These are phyloP conservation scores for Neonectria hederae DNA, from an alignment of 2,329 filamentous ascomycete genomes.

Conservation along the genomic window DNA sequence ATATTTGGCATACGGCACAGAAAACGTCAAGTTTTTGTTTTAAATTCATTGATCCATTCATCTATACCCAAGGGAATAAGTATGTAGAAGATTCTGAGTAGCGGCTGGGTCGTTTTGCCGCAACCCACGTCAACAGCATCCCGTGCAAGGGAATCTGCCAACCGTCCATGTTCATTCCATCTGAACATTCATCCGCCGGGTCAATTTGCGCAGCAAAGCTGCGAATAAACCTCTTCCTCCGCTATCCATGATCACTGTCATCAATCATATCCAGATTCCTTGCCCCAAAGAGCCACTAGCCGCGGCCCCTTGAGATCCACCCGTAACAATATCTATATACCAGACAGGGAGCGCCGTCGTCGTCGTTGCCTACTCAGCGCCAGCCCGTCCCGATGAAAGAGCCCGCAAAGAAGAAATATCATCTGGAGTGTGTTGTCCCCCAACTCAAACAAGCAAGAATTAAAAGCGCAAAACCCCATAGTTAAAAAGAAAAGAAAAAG, in stretches of 20 bases:
- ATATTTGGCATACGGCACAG: background rate
- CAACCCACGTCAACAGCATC: slow-evolving; percentile 12
- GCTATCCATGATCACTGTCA: slow-evolving; percentile 36
- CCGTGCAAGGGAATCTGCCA: background rate
- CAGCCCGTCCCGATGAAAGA: slow-evolving; percentile 4
- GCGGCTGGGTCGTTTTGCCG: slow-evolving; percentile 30
- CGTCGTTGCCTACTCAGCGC: slow-evolving; percentile 25
- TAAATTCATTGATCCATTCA: slow-evolving; percentile 47
- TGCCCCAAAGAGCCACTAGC: slow-evolving; percentile 26
- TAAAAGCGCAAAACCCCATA: slow-evolving; percentile 28
- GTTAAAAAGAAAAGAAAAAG: slow-evolving; percentile 28
- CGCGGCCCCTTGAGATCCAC: slow-evolving; percentile 27
- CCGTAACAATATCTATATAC: slow-evolving; percentile 42
- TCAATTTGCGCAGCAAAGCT: slow-evolving; percentile 39
- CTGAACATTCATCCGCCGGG: slow-evolving; percentile 25
- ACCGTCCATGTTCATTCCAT: slow-evolving; percentile 4
- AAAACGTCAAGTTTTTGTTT: background rate
- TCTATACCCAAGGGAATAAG: slow-evolving; percentile 50
- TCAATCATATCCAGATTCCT: slow-evolving; percentile 42
- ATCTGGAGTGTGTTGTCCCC: slow-evolving; percentile 8
- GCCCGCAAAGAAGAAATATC: background rate
- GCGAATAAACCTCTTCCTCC: slow-evolving; percentile 26
- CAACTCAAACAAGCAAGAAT: slow-evolving; percentile 32
- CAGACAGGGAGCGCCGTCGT: slow-evolving; percentile 31
- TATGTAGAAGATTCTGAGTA: slow-evolving; percentile 48